phyloP scores from a whole-genome alignment of 345 rosid genomes.

The Gossypium arboreum region DNA sequence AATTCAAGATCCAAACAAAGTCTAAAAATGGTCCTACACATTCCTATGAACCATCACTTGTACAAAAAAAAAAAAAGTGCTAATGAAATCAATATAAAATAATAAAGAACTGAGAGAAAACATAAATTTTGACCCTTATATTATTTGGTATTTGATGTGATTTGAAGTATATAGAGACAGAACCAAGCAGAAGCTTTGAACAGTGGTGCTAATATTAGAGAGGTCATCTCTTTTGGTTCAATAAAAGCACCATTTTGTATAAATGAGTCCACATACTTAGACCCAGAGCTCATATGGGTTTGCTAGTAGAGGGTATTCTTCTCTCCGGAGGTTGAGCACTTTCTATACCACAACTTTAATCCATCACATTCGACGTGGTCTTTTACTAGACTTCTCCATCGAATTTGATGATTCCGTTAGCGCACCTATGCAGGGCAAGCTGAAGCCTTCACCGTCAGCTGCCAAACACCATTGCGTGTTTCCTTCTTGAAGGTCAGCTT shows the following conservation, averaged over 20 bases:
- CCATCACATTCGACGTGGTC: neutral
- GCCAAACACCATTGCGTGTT: neutral
- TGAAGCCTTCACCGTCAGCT: neutral
- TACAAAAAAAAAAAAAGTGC: no score
- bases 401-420: neutral
- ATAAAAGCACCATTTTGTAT: no score
- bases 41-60: no score
- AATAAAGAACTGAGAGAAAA: neutral
- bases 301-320: neutral
- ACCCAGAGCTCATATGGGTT: neutral
- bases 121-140: conserved; percentile 34
- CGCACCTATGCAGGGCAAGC: neutral
- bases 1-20: no score
- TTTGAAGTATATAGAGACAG: conserved; percentile 54
- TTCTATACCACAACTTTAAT: neutral
- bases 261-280: no score
- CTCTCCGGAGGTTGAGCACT: neutral
- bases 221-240: no score
- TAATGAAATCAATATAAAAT: no score
- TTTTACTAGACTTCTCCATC: conserved; percentile 2
- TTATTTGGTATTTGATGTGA: conserved; percentile 76
- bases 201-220: conserved; percentile 9
- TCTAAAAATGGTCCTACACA: no score
- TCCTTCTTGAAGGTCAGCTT: conserved; percentile 6
- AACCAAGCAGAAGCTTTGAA: conserved; percentile 51